Evolutionary conservation across 1,284 basidiomycete species (phyloP), one percentile per base, ranked within the genome.

Genomic region (Pulveroboletus ridleyi): DNA sequence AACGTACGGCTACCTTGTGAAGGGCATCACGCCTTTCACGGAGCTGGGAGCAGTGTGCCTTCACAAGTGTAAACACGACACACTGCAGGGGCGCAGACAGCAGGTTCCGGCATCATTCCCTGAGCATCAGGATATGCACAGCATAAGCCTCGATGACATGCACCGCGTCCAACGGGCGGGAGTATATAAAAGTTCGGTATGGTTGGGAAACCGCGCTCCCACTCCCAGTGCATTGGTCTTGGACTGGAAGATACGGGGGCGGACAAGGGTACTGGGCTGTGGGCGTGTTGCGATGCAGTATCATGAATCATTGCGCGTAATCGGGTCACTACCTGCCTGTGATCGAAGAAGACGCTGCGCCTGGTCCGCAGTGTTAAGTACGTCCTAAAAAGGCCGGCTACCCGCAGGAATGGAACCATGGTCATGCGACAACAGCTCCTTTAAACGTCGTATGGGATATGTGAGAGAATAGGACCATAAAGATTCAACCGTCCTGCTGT

Each of bases 331-430:
- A 49, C 70, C 63, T 59, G 50, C 65, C 59, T 35, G 46, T 62
- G 74, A 75, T 76, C 68, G 66, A 66, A 71, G 73, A 69, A 76
- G 71, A 59, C 65, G 52, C 72, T 76, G 71, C 64, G 64, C 57
- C 25, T 66, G 47, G 59, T 62, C 54, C 63, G 62, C 61, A 66
- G 63, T 64, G 33, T 49, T 59, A 47, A 68, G 64, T 71, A 71
- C 71, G 69, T 74, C 74, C 55, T 42, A n/a, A 52, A 69, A 71
- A 53, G 61, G 61, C 35, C 42, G 41, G 62, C 58, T 59, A 63
- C 56, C 41, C 53, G 62, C 57, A 69, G 60, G 66, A 74, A 75
- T 73, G 73, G 70, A 73, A 74, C 56, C 62, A 52, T 44, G 15
- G 49, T 61, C 64, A 62, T 71, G 70, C 68, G 55, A 58, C 71